Percentiles rank a stretch among this genome's conserved stretches.
Evolutionary conservation across 176 grass and related monocot species (phyloP).

Genomic region (Hyparrhenia diplandra): DNA sequence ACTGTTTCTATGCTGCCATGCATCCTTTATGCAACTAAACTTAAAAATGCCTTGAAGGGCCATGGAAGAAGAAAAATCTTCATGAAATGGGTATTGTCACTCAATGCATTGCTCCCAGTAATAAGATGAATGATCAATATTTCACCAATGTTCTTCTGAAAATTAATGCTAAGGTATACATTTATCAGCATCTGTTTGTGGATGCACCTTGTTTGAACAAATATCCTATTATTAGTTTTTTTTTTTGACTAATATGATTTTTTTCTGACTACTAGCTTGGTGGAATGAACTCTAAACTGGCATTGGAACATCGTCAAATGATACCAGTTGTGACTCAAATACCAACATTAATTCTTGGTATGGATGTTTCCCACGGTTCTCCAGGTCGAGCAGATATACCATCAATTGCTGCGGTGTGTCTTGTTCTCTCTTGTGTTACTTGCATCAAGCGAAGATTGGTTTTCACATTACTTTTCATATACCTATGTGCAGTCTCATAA

Average conservation of each 20-base stretch:
- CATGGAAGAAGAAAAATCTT: constrained; percentile 99
- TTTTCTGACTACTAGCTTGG: constrained; percentile 74
- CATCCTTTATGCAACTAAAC: constrained; percentile 9
- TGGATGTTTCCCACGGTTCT: constrained; percentile 86
- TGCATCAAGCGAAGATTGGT: constrained; percentile 1
- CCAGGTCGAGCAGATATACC: constrained; percentile 65
- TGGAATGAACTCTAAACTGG: constrained; percentile 70
- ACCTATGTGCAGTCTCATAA: neutral
- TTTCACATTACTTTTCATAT: constrained; percentile 2
- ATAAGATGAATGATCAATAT: constrained; percentile 90
- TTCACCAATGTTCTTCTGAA: constrained; percentile 94
- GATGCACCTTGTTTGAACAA: constrained; percentile 9
- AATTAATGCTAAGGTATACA: constrained; percentile 88
- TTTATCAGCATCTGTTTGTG: constrained; percentile 14
- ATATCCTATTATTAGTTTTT: constrained; percentile 2
- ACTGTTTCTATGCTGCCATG: neutral
- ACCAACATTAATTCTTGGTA: constrained; percentile 77
- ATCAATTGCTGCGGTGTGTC: constrained; percentile 75
- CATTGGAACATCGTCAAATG: constrained; percentile 44
- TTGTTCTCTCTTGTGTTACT: constrained; percentile 11
- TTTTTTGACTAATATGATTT: constrained; percentile 25
- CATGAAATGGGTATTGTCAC: constrained; percentile 80
- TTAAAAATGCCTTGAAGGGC: constrained; percentile 48
- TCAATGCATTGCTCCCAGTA: constrained; percentile 77
- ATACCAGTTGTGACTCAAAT: constrained; percentile 53